A percentile compares a stretch with the other conserved stretches of the same genome.
These are phyloP conservation scores for Boletales sp. DNA, from an alignment of 768 basidiomycete genomes.

Conservation along the genomic window DNA sequence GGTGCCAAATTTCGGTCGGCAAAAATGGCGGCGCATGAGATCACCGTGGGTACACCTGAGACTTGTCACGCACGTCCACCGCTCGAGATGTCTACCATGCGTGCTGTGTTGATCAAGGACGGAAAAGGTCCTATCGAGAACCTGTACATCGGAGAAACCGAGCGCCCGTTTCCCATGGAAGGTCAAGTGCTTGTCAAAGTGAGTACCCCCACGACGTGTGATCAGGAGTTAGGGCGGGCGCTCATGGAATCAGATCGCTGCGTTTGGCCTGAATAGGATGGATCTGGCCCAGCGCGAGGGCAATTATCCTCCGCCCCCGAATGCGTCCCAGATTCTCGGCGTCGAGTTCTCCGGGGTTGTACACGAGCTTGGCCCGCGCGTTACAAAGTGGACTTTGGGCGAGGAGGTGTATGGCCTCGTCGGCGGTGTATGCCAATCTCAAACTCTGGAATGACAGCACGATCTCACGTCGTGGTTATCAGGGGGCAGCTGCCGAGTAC, in stretches of 20 bases:
- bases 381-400: conserved; percentile 53
- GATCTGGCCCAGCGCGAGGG: conserved; percentile 73
- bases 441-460: background rate
- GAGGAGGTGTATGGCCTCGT: conserved; percentile 80
- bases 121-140: conserved; percentile 73
- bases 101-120: conserved; percentile 74
- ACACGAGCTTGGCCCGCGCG: conserved; percentile 47
- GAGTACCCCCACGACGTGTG: conserved; percentile 6
- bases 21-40: too few species aligned
- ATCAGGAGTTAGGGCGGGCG: too few species aligned
- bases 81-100: conserved; percentile 46
- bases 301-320: conserved; percentile 74
- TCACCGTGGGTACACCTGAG: background rate
- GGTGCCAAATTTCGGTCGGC: background rate
- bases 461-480: conserved; percentile 1
- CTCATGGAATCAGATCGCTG: conserved; percentile 50
- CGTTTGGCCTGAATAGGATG: conserved; percentile 90
- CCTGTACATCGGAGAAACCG: conserved; percentile 70
- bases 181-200: conserved; percentile 82
- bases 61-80: background rate
- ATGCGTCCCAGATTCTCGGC: conserved; percentile 71
- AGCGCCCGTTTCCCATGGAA: conserved; percentile 53
- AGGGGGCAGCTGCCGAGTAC: conserved; percentile 93
- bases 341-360: conserved; percentile 83
- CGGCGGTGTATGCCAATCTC: conserved; percentile 57